Conservation (phyloP, 164 flowering plant species). For the Macadamia integrifolia region DNA sequence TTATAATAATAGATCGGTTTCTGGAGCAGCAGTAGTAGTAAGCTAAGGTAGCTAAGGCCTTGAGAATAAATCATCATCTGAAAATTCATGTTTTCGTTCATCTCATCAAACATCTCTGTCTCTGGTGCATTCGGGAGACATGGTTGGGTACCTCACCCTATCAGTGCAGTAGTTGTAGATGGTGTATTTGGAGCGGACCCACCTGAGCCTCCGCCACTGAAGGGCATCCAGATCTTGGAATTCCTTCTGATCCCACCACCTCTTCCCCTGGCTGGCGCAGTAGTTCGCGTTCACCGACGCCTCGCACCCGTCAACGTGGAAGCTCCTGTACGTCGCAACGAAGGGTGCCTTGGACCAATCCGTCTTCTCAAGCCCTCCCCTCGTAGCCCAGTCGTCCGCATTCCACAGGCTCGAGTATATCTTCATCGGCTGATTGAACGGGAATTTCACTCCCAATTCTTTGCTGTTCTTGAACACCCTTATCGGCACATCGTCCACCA, state of each 20-base stretch:
- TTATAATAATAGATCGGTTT: too few species aligned
- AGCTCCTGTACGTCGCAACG: constrained; percentile 26
- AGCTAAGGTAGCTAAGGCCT: too few species aligned
- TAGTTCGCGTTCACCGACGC: constrained; percentile 19
- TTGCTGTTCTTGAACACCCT: constrained; percentile 39
- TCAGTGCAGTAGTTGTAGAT: constrained; percentile 31
- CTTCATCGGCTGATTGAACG: constrained; percentile 47
- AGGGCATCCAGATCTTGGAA: constrained; percentile 23
- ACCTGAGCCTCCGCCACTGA: constrained; percentile 16
- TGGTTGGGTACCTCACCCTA: constrained; percentile 12
- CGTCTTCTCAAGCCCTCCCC: constrained; percentile 42
- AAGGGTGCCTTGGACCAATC: constrained; percentile 47
- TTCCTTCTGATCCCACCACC: constrained; percentile 31
- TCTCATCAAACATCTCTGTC: constrained; percentile 16
- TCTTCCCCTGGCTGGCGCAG: constrained; percentile 20
- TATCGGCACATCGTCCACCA: constrained; percentile 35
- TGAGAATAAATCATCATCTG: too few species aligned
- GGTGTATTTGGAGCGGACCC: constrained; percentile 20
- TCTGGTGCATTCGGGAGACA: constrained; percentile 19
- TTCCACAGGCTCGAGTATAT: constrained; percentile 40
- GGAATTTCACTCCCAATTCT: constrained; percentile 33
- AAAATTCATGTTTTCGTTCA: too few species aligned
- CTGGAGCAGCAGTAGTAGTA: too few species aligned
- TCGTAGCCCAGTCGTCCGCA: constrained; percentile 44
- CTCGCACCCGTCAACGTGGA: constrained; percentile 43